Conservation (phyloP, 352 stramenopile genomes). For the Globisporangium spinosum region DNA sequence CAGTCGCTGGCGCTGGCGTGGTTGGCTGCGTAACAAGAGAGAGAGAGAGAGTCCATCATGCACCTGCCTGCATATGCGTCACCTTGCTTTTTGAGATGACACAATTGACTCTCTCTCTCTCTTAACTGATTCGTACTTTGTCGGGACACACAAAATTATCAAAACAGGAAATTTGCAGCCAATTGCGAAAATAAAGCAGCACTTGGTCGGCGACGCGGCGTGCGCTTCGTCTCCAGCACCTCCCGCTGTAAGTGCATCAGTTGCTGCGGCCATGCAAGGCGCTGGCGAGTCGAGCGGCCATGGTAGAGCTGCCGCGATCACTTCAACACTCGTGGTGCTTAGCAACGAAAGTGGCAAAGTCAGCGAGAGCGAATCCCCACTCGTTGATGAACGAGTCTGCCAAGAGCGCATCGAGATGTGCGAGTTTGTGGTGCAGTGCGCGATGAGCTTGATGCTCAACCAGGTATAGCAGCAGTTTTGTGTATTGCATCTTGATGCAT, state of each 20-base stretch:
- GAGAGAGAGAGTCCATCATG: too few species aligned
- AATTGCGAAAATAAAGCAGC: neutral
- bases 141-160: neutral
- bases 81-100: too few species aligned
- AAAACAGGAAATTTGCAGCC: neutral
- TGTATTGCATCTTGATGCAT: too few species aligned
- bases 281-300: neutral
- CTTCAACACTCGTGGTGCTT: neutral
- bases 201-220: neutral
- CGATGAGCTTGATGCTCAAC: constrained; percentile 17
- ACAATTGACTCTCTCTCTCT: too few species aligned
- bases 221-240: neutral
- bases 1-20: neutral
- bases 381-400: neutral
- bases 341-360: neutral
- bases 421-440: constrained; percentile 13
- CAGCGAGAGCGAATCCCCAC: neutral
- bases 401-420: constrained; percentile 11
- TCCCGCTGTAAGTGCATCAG: neutral
- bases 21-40: too few species aligned
- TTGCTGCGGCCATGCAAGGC: neutral
- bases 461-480: constrained; percentile 4
- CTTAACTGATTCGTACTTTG: neutral
- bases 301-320: neutral
- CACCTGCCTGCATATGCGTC: too few species aligned